Evolutionary conservation across 495 filamentous ascomycete species (phyloP).

Genomic region (Pseudevernia furfuracea): DNA sequence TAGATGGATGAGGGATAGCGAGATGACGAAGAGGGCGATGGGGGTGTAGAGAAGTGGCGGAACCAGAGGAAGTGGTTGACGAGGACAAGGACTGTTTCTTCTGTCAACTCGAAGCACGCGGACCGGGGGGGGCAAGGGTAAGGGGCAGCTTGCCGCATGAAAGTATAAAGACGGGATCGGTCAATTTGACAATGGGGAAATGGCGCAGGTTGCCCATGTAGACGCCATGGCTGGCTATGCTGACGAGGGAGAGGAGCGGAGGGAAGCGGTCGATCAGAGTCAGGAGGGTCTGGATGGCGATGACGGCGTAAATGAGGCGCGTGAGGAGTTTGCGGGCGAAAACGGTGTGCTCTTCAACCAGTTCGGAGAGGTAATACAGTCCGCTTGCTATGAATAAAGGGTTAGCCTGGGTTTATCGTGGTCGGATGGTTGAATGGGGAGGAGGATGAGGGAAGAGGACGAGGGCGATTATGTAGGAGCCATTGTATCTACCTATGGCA

Average conservation of each 20-base stretch:
- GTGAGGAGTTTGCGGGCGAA: conserved; percentile 76
- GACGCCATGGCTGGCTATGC: conserved; percentile 73
- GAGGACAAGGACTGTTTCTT: conserved; percentile 59
- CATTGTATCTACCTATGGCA: conserved; percentile 62
- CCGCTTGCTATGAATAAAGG: conserved; percentile 62
- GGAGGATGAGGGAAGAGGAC: background rate
- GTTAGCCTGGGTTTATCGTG: background rate
- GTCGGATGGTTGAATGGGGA: conserved; percentile 2
- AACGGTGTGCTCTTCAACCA: conserved; percentile 96
- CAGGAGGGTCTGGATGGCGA: conserved; percentile 66
- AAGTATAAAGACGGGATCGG: conserved; percentile 77
- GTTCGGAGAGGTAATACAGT: conserved; percentile 94
- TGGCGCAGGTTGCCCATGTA: conserved; percentile 84
- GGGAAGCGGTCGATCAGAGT: conserved; percentile 80
- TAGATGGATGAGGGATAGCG: conserved; percentile 29
- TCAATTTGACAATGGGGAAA: conserved; percentile 82
- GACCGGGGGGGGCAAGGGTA: background rate
- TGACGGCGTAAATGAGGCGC: conserved; percentile 76
- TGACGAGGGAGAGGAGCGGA: conserved; percentile 59
- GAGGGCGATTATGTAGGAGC: conserved; percentile 18
- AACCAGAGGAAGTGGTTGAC: conserved; percentile 98
- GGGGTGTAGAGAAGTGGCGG: conserved; percentile 69
- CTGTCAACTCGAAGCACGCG: conserved; percentile 2
- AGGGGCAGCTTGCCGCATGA: conserved; percentile 57
- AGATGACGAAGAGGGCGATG: conserved; percentile 26